Conservation (phyloP, 306 rosid genomes). For the Alnus rubra region DNA sequence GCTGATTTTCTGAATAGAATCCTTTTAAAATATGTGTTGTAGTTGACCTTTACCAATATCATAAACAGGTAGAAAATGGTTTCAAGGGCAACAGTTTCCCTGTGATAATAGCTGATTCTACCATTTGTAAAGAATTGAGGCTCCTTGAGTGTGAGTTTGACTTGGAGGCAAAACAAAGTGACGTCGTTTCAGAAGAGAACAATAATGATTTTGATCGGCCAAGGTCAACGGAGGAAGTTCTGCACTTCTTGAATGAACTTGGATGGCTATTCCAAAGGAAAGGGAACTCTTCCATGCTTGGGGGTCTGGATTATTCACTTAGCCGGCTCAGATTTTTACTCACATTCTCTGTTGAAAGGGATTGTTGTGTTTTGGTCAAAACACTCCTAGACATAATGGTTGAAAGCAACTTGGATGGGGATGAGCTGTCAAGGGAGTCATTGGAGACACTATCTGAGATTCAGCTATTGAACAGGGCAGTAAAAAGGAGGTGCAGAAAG, state of each 20-base stretch:
- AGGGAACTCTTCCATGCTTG: slow-evolving; percentile 39
- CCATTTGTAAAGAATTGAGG: slow-evolving; percentile 74
- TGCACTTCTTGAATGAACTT: slow-evolving; percentile 83
- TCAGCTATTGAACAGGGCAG: slow-evolving; percentile 81
- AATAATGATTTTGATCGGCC: slow-evolving; percentile 47
- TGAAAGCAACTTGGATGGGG: slow-evolving; percentile 49
- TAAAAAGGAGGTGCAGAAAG: slow-evolving; percentile 62
- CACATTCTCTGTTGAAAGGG: slow-evolving; percentile 74
- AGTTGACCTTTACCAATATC: slow-evolving; percentile 8
- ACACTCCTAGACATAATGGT: slow-evolving; percentile 71
- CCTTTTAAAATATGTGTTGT: not conserved
- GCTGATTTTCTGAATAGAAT: slow-evolving; percentile 4
- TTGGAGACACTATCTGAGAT: slow-evolving; percentile 65
- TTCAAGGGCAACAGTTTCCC: slow-evolving; percentile 82
- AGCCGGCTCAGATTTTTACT: slow-evolving; percentile 76
- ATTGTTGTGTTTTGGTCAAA: slow-evolving; percentile 63
- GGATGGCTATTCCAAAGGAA: slow-evolving; percentile 92
- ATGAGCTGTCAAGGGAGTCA: slow-evolving; percentile 49
- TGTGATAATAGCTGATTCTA: slow-evolving; percentile 72
- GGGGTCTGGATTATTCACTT: slow-evolving; percentile 51
- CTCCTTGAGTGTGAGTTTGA: slow-evolving; percentile 71
- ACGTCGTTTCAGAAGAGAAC: slow-evolving; percentile 53
- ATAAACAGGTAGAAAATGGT: slow-evolving; percentile 88
- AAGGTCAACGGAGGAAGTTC: slow-evolving; percentile 66
- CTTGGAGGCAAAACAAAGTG: slow-evolving; percentile 38